Conservation (phyloP, 495 filamentous ascomycete species). For the Pseudoneurospora amorphoporcata region DNA sequence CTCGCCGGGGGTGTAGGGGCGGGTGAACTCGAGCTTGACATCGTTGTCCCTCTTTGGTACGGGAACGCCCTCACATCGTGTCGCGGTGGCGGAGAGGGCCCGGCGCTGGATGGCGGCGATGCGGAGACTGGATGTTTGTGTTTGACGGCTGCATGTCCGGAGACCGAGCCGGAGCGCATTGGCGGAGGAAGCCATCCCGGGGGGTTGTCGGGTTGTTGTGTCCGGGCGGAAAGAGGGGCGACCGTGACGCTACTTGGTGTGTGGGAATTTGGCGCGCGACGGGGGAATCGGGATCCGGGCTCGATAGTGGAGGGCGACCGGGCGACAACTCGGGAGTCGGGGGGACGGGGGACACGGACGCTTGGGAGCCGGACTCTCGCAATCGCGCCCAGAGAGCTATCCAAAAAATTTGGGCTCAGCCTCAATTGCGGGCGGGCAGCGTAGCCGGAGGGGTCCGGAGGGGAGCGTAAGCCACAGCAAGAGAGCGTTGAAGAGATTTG, state of each 20-base stretch:
- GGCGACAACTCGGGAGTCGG: neutral
- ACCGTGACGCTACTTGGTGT: neutral
- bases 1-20: slow-evolving; percentile 13
- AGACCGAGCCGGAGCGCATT: slow-evolving; percentile 38
- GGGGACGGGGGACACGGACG: neutral
- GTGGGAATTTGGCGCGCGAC: neutral
- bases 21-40: neutral
- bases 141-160: slow-evolving; percentile 22
- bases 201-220: slow-evolving; percentile 6
- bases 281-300: neutral
- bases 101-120: slow-evolving; percentile 5
- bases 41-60: slow-evolving; percentile 3
- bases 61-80: slow-evolving; percentile 23
- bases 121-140: slow-evolving; percentile 14
- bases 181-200: slow-evolving; percentile 39
- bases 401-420: neutral
- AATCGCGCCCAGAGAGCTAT: neutral
- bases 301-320: neutral
- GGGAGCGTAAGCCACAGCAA: neutral
- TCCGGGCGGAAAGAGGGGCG: neutral
- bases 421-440: neutral
- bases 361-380: neutral
- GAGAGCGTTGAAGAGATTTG: neutral
- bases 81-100: slow-evolving; percentile 12
- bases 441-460: neutral